Conservation (phyloP, 2,329 filamentous ascomycete genomes). For the Verticillium zaregamsianum region DNA sequence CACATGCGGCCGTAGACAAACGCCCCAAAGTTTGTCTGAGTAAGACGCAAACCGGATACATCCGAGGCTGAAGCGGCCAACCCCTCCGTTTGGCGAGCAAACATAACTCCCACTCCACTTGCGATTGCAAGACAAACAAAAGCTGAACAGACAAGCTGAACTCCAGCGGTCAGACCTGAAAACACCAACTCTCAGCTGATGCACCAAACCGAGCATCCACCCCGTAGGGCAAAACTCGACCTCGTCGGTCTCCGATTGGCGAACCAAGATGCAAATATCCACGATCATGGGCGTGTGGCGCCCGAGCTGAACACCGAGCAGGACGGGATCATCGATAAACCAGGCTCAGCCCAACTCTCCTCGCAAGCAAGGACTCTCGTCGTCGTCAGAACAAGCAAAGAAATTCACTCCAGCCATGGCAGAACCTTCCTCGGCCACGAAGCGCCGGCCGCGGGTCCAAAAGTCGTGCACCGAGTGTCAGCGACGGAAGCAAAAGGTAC, state of each 20-base stretch:
- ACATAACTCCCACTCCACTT: neutral
- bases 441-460: slow-evolving; percentile 9
- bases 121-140: neutral
- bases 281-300: neutral
- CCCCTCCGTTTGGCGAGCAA: neutral
- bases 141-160: neutral
- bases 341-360: neutral
- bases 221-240: neutral
- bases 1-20: no score
- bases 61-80: no score
- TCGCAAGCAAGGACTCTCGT: neutral
- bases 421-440: neutral
- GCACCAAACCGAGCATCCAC: neutral
- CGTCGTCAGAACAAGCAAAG: neutral
- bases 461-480: slow-evolving; percentile 15
- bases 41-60: no score
- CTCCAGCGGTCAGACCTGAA: neutral
- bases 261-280: neutral
- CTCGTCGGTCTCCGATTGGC: neutral
- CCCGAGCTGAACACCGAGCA: neutral
- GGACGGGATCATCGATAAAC: neutral
- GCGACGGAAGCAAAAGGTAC: slow-evolving; percentile 14
- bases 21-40: no score
- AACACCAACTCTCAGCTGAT: neutral
- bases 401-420: neutral